These are phyloP conservation scores for Leccinum subgranulosum DNA, from an alignment of 768 basidiomycete genomes.

Conservation along the genomic window DNA sequence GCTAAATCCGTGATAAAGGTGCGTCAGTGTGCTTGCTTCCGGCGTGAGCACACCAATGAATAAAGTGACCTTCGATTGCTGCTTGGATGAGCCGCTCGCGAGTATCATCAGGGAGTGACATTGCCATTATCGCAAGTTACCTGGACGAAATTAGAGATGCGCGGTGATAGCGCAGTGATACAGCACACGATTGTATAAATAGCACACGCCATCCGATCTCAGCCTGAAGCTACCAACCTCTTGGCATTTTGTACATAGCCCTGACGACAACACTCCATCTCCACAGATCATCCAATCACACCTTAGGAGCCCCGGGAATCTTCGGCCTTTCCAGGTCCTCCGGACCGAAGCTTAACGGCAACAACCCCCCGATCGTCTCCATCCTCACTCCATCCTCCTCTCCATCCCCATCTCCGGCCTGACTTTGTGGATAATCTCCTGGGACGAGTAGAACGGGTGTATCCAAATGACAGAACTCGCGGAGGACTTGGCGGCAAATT, in stretches of 20 bases:
- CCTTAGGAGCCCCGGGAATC: not conserved
- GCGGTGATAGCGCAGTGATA: not conserved
- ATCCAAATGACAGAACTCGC: slow-evolving; percentile 76
- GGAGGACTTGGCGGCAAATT: slow-evolving; percentile 86
- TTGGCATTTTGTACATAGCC: not conserved
- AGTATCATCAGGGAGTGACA: slow-evolving; percentile 39
- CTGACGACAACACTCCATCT: not conserved
- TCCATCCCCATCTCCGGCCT: slow-evolving; percentile 1
- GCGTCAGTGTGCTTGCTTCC: not conserved
- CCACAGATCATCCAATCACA: not conserved
- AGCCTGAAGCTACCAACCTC: not conserved
- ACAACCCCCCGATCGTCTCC: slow-evolving; percentile 67
- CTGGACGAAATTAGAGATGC: not conserved
- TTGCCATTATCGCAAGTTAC: not conserved
- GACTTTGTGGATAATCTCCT: slow-evolving; percentile 50
- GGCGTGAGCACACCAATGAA: not conserved
- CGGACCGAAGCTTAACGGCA: slow-evolving; percentile 89
- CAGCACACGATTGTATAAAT: not conserved
- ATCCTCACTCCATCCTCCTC: slow-evolving; percentile 49
- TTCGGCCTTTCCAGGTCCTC: slow-evolving; percentile 64
- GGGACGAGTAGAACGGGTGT: slow-evolving; percentile 76
- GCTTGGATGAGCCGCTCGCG: slow-evolving; percentile 51
- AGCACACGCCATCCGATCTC: not conserved
- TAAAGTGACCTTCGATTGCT: slow-evolving; percentile 31
- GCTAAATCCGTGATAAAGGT: slow-evolving; percentile 38